Evolutionary conservation across 1,139 yeast species (phyloP), one percentile per base, ranked within the genome.

Genomic region (Candida sp.): DNA sequence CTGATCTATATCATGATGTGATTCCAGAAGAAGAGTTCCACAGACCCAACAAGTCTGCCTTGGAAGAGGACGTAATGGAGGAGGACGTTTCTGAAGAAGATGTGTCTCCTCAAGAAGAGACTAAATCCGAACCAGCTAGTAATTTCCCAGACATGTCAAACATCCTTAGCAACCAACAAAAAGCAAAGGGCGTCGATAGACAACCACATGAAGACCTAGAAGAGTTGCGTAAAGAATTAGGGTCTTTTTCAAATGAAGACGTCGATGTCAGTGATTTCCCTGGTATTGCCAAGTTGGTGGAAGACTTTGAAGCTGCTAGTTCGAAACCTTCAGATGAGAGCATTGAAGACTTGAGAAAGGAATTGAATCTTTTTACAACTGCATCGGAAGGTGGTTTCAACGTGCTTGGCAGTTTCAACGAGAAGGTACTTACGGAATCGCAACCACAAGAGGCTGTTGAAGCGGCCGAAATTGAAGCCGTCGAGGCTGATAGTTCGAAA

Each of bases 191-290:
- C 11, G 40, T 33, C 8, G 32, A 44, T 11, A 39, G 34, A 5
- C 38, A 44, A 42, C 40, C 41, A 17, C 50, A 39, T 45, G 47
- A 50, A 34, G 44, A 40, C 37, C 40, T 47, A 27, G 48, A 49
- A n/a, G 46, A 42, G 32, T 47, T 52, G 23, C 44, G 57, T 28
- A 53, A 54, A 3, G 72, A 70, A 49, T 58, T 70, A 49, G 57
- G 57, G 3, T 52, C 54, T 39, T 69, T 61, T 46, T 61, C 68
- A 7, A 62, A 61, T 12, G 56, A 58, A n/a, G 55, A 58, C 5
- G 53, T 67, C 43, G 52, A 50, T 33, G 50, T 49, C 6, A 56
- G 57, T 28, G 58, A 60, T 28, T 53, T 62, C 22, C 54, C 54
- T 8, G 55, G 49, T 31, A 47, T 51, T 30, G 44, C 51, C 4